phyloP scores from a whole-genome alignment of 2,329 filamentous ascomycete genomes.

The Ophioceras dolichostomum region DNA sequence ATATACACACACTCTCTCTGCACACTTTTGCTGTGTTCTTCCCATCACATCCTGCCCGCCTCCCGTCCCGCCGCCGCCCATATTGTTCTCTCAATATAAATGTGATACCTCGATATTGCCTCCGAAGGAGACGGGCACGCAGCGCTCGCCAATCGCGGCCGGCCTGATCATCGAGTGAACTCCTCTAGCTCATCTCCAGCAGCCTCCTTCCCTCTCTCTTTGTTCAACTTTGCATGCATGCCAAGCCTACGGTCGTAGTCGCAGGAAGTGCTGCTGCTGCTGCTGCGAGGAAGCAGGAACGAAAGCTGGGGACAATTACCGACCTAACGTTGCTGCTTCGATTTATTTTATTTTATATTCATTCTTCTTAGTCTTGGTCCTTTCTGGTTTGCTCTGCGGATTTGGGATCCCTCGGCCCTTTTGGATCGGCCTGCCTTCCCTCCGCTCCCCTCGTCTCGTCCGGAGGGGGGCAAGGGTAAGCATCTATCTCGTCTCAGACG shows the following conservation, averaged over 20 bases:
- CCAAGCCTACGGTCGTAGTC: conserved; percentile 23
- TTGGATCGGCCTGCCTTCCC: conserved; percentile 16
- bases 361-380: too few species aligned
- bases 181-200: conserved; percentile 17
- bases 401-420: conserved; percentile 27
- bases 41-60: conserved; percentile 3
- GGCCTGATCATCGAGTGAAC: conserved; percentile 14
- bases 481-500: too few species aligned
- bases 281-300: conserved; percentile 13
- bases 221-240: conserved; percentile 25
- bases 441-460: too few species aligned
- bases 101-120: conserved; percentile 27
- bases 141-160: conserved; percentile 22
- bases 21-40: neutral
- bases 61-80: conserved; percentile 24
- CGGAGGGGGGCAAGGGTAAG: too few species aligned
- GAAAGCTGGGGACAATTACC: conserved; percentile 13
- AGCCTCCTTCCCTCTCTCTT: too few species aligned
- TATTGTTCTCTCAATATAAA: conserved; percentile 29
- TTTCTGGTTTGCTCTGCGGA: conserved; percentile 20
- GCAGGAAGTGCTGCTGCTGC: conserved; percentile 14
- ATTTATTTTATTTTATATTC: too few species aligned
- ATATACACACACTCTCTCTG: neutral
- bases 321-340: too few species aligned
- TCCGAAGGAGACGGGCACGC: conserved; percentile 18